phyloP scores from a whole-genome alignment of 371 early-diverging fungal genomes.

The Syncephalis fuscata region DNA sequence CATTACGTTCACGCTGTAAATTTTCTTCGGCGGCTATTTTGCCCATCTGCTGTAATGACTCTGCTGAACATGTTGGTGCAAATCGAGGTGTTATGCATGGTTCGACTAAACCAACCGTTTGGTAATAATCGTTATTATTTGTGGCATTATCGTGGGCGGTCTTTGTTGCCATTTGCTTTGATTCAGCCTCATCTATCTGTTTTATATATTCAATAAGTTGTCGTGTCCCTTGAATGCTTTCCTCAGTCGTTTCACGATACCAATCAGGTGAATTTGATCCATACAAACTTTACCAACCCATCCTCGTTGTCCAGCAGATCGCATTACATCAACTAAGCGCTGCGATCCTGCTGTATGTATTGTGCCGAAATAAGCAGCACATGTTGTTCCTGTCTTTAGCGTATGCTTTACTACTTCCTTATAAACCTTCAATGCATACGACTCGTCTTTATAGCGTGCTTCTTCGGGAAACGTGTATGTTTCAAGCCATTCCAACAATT shows the following conservation, averaged over 20 bases:
- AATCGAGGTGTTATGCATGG: constrained; percentile 86
- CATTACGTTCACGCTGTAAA: not conserved
- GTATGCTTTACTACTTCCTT: constrained; percentile 38
- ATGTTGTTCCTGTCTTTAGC: constrained; percentile 67
- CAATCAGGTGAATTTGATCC: constrained; percentile 73
- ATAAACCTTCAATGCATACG: constrained; percentile 48
- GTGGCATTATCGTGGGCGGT: not conserved
- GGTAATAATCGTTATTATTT: not conserved
- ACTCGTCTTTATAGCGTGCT: constrained; percentile 33
- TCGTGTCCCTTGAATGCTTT: constrained; percentile 46
- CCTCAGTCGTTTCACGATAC: constrained; percentile 48
- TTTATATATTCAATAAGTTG: constrained; percentile 42
- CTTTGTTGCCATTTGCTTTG: constrained; percentile 1
- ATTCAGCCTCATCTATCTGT: not conserved
- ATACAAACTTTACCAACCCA: constrained; percentile 89
- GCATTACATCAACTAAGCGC: constrained; percentile 46
- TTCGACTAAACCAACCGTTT: constrained; percentile 17
- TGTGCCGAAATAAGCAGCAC: constrained; percentile 82
- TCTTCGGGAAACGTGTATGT: constrained; percentile 78
- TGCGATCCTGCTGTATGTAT: constrained; percentile 62
- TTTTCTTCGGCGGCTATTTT: constrained; percentile 43
- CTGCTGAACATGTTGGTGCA: constrained; percentile 58
- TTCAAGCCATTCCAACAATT: constrained; percentile 77
- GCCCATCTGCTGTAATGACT: constrained; percentile 47
- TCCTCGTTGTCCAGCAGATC: constrained; percentile 67